Evolutionary conservation across 306 rosid genomes (phyloP), one percentile per base, ranked within the genome.

Genomic region (Prunus persica): DNA sequence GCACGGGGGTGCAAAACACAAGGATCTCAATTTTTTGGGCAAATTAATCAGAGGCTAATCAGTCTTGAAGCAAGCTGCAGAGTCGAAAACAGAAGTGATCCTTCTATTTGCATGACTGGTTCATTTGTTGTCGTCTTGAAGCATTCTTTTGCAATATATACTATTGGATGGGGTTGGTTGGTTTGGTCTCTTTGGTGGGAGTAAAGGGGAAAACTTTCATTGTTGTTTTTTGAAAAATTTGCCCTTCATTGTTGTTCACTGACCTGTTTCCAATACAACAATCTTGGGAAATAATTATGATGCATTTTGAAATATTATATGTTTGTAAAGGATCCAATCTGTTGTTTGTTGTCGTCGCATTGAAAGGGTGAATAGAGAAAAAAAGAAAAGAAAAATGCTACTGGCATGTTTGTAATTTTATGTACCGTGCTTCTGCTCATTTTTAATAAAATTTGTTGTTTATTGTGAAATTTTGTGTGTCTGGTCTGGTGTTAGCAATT

Each of bases 321-420:
- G 43, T 79, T 79, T 93, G 90, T 89, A 89, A 86, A 87, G 86
- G 79, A 73, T 81, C 76, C 82, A 77, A 67, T 67, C 60, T 41
- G 69, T 45, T 80, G 80, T 66, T 43, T 73, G 78, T 66, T 43
- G 20, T 38, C 69, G 80, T 79, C 79, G 86, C 83, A 75, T 79
- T 86, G 81, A 78, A 82, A 54, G 86, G 81, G 82, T 58, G 77
- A 84, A 57, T 72, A 57, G 80, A 76, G 80, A 57, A 75, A 79
- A 51, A 68, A 56, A 2, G 30, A 28, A 28, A 2, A 28, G 34
- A 38, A 38, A 38, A 38, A 38, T 83, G 86, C 30, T 74, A 76
- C 67, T 68, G 69, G 38, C 67, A 65, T 84, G 89, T 77, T 88
- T 88, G 88, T 88, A 85, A 80, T 83, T 85, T 74, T 41, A 38